These are phyloP conservation scores for Haplosporangium gracile DNA, from an alignment of 192 early-diverging fungal genomes.

Conservation along the genomic window DNA sequence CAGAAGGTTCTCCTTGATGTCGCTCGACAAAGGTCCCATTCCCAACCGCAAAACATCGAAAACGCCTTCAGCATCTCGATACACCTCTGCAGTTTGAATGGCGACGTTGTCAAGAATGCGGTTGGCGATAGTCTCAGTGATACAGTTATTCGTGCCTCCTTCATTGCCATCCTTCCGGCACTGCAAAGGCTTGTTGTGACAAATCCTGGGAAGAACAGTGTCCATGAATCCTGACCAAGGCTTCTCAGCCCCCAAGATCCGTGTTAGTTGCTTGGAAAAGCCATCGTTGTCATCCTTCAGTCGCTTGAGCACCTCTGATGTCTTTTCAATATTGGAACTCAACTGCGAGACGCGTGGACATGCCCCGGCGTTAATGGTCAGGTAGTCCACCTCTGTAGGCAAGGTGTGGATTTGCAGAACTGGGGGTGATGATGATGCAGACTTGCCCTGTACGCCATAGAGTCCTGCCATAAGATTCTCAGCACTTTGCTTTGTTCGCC, in stretches of 20 bases:
- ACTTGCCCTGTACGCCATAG: slow-evolving; percentile 16
- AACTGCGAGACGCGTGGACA: slow-evolving; percentile 39
- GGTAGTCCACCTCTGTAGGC: slow-evolving; percentile 41
- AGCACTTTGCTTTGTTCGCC: slow-evolving; percentile 52
- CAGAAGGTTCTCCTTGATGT: slow-evolving; percentile 41
- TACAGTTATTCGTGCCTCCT: slow-evolving; percentile 6
- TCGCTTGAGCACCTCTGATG: slow-evolving; percentile 24
- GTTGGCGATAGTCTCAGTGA: background rate
- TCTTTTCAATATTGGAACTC: slow-evolving; percentile 8
- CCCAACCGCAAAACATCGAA: slow-evolving; percentile 41
- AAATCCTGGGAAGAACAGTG: slow-evolving; percentile 41
- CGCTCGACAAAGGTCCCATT: slow-evolving; percentile 36
- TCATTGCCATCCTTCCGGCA: background rate
- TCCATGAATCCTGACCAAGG: slow-evolving; percentile 49
- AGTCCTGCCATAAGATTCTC: slow-evolving; percentile 54
- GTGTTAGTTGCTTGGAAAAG: slow-evolving; percentile 20
- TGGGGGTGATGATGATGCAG: background rate
- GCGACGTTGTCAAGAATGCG: slow-evolving; percentile 29
- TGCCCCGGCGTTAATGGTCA: slow-evolving; percentile 36
- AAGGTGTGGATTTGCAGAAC: slow-evolving; percentile 39
- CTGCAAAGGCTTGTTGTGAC: slow-evolving; percentile 34
- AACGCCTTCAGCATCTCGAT: slow-evolving; percentile 22
- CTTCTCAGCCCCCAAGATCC: slow-evolving; percentile 23
- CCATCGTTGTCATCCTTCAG: slow-evolving; percentile 26
- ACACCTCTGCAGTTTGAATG: slow-evolving; percentile 26